Base-by-base conservation (phyloP, 2,329 filamentous ascomycete genomes). In the Fusarium bulbicola region DNA sequence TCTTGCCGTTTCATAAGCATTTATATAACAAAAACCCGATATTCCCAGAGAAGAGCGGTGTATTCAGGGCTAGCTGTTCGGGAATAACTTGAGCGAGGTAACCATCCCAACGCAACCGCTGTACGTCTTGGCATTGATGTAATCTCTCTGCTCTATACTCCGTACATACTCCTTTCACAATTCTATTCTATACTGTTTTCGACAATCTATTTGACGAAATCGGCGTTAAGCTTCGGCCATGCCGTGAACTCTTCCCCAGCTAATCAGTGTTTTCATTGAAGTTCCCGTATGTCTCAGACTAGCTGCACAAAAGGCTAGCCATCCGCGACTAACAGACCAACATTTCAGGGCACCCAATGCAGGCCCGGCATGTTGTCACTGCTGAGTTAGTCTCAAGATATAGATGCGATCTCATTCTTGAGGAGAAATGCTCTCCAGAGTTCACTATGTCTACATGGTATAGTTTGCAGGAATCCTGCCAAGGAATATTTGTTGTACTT, bases 1-100 rank as follows among this genome's bases (percentile, higher is more conserved):
- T n/a, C 3, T 24, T 4, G 6, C 47, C 21, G 5, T 34, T 6
- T 12, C 18, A 1, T 12, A 21, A 13, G 11, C 5, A 24, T 5
- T 50, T 50, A 4, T 0, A n/a, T 49, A 4, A 13, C 6, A 3
- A n/a, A 20, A 32, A n/a, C 6, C 15, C 24, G 14, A 18, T 34
- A 10, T 18, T n/a, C 5, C 7, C 30, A 13, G 16, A 13, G 8
- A 5, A 13, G 10, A 24, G 21, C 3, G 5, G 21, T 18, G 21
- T 13, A n/a, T 2, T n/a, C n/a, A 6, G 13, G 21, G 46, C 30
- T 6, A 18, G 47, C 3, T 10, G 30, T 32, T 10, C 21, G 28
- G 10, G 28, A 13, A 49, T 18, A 21, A 15, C 14, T 24, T 18
- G 7, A 24, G 15, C 46, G 9, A 50, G 7, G 11, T 50, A 6